Base-by-base conservation (phyloP, 163 green algal genomes). In the Coccomyxa subellipsoidea region DNA sequence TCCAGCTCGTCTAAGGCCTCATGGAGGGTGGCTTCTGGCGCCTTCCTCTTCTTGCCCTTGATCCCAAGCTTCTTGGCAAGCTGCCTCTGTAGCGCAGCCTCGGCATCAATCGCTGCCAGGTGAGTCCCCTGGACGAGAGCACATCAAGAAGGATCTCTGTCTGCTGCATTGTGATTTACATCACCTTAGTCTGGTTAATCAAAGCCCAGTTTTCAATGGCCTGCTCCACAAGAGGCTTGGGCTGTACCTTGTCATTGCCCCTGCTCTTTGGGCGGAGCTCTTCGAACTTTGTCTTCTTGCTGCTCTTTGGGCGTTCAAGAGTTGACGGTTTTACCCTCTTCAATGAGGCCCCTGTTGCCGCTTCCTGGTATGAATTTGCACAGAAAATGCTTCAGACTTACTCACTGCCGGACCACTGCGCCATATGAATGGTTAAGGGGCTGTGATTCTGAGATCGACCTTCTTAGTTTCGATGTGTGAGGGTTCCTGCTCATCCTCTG, bases 31-130 rank as follows among this genome's bases (percentile, higher is more conserved):
- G 70, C 32, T 7, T 31, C 70, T 9, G 18, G 32, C 70, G 32
- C 81, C 77, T 76, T 37, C 29, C 59, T 66, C 54, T 80, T 89
- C 70, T 90, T 83, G 36, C 78, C 40, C 59, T 79, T 91, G 38
- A 94, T 76, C 3, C 85, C 87, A 70, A 94, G 86, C 85, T 90
- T 89, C n/a, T 82, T 81, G 0, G 88, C 90, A 76, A 93, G 76
- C 35, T 90, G 77, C 23, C 85, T 79, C 81, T 92, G 83, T 66
- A 90, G 71, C 7, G 47, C 78, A 23, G 76, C 35, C 54, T 94
- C 80, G 86, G 82, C 82, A 10, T 76, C 76, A 34, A 38, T 23
- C 12, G 70, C 70, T 7, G 31, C 70, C 31, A n/a, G 9, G 32
- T 27, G 31, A 18, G 32, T 40, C 10, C 10, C 70, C 70, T 77